Evolutionary conservation across 345 rosid species (phyloP).

Genomic region (Arabis hirsuta): DNA sequence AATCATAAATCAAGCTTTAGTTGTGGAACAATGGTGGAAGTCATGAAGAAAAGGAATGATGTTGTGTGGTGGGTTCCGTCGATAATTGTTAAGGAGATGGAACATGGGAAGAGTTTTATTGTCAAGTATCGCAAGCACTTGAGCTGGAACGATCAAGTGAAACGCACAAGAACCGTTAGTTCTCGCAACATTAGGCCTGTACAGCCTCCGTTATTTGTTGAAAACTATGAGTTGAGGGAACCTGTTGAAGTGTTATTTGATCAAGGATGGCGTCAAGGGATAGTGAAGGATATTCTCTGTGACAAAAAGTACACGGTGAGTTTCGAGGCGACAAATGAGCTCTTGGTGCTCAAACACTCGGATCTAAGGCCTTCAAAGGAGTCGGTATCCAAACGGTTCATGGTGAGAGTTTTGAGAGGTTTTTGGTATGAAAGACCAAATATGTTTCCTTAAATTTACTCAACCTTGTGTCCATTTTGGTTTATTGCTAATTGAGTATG

Average conservation of each 20-base stretch:
- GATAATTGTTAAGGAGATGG: constrained; percentile 54
- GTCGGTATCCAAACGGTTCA: constrained; percentile 34
- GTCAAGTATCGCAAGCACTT: constrained; percentile 47
- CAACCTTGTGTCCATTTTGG: neutral
- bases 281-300: constrained; percentile 53
- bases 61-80: constrained; percentile 62
- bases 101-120: constrained; percentile 44
- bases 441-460: neutral
- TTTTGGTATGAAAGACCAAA: constrained; percentile 48
- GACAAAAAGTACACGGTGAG: constrained; percentile 51
- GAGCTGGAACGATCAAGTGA: constrained; percentile 40
- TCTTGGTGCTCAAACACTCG: constrained; percentile 44
- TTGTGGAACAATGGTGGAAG: constrained; percentile 59
- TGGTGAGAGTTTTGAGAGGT: constrained; percentile 48
- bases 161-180: constrained; percentile 41
- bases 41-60: constrained; percentile 41
- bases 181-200: constrained; percentile 48
- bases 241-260: constrained; percentile 51
- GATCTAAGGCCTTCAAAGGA: constrained; percentile 50
- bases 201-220: constrained; percentile 49
- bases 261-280: constrained; percentile 60
- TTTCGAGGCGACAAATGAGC: constrained; percentile 50
- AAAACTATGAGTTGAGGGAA: constrained; percentile 50
- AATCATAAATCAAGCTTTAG: constrained; percentile 20
- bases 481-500: constrained; percentile 1